These are phyloP conservation scores for Fonsecaea nubica DNA, from an alignment of 2,329 filamentous ascomycete genomes.

Conservation along the genomic window DNA sequence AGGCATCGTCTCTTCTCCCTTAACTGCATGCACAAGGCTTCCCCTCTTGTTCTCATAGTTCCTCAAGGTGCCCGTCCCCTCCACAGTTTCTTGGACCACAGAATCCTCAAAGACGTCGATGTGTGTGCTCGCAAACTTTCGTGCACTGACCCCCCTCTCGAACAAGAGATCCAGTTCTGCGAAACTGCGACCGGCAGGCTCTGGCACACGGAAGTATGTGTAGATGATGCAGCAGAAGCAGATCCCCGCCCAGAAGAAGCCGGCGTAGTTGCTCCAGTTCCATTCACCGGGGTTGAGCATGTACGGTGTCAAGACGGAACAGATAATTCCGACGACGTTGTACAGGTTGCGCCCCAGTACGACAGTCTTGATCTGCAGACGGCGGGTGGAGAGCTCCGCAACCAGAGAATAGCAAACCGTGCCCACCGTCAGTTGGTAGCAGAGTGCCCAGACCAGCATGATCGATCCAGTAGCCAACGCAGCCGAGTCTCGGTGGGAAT, in stretches of 20 bases:
- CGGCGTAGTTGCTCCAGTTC: conserved; percentile 86
- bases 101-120: conserved; percentile 61
- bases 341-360: conserved; percentile 82
- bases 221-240: conserved; percentile 83
- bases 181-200: conserved; percentile 79
- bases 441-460: conserved; percentile 81
- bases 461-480: conserved; percentile 82
- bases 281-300: conserved; percentile 85
- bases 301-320: conserved; percentile 82
- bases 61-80: conserved; percentile 24
- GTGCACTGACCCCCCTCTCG: conserved; percentile 71
- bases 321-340: conserved; percentile 82
- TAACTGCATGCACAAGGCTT: conserved; percentile 7
- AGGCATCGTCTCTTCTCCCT: conserved; percentile 11
- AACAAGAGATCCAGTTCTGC: conserved; percentile 87
- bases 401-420: conserved; percentile 91
- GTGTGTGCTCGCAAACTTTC: conserved; percentile 70
- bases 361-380: conserved; percentile 89
- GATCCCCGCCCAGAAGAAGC: conserved; percentile 86
- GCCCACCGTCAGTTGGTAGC: conserved; percentile 86
- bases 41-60: conserved; percentile 22
- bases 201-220: conserved; percentile 79
- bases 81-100: conserved; percentile 30
- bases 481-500: conserved; percentile 62
- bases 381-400: conserved; percentile 78